These are phyloP conservation scores for Cladophialophora carrionii DNA, from an alignment of 2,329 filamentous ascomycete species.

Conservation along the genomic window DNA sequence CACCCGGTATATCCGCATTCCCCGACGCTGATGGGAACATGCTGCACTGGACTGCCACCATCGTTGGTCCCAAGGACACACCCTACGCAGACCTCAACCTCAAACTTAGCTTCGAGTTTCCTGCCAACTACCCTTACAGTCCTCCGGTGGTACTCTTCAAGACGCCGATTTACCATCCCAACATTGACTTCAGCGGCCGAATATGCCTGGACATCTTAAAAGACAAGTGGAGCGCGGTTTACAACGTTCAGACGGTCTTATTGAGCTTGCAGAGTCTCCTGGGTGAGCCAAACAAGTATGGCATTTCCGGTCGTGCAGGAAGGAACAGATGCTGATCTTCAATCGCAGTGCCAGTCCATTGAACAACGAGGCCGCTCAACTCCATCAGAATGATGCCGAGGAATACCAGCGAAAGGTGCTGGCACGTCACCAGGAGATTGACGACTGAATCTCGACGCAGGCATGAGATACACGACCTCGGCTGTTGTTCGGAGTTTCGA, in stretches of 20 bases:
- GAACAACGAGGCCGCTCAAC: conserved; percentile 92
- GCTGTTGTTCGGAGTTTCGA: conserved; percentile 18
- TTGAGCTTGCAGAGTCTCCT: conserved; percentile 92
- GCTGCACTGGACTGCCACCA: conserved; percentile 90
- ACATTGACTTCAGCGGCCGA: conserved; percentile 93
- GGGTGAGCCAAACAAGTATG: conserved; percentile 97
- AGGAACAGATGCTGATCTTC: conserved; percentile 16
- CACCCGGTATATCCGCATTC: conserved; percentile 92
- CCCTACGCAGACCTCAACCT: conserved; percentile 86
- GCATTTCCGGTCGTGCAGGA: conserved; percentile 29
- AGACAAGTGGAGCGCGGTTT: conserved; percentile 98
- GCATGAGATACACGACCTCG: conserved; percentile 11
- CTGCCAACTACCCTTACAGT: conserved; percentile 88
- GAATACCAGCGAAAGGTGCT: conserved; percentile 82
- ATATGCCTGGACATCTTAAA: conserved; percentile 98
- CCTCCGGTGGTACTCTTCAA: conserved; percentile 93
- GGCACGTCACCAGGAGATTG: conserved; percentile 63
- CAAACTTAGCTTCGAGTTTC: conserved; percentile 91
- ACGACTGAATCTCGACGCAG: conserved; percentile 43
- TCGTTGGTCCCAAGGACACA: conserved; percentile 86
- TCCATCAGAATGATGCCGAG: conserved; percentile 86
- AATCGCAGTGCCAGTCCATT: conserved; percentile 77
- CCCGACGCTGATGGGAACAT: conserved; percentile 88
- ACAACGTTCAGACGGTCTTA: conserved; percentile 92
- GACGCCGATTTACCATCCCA: conserved; percentile 98